These are phyloP conservation scores for Aspergillus bertholletiae DNA, from an alignment of 495 filamentous ascomycete species.

Conservation along the genomic window DNA sequence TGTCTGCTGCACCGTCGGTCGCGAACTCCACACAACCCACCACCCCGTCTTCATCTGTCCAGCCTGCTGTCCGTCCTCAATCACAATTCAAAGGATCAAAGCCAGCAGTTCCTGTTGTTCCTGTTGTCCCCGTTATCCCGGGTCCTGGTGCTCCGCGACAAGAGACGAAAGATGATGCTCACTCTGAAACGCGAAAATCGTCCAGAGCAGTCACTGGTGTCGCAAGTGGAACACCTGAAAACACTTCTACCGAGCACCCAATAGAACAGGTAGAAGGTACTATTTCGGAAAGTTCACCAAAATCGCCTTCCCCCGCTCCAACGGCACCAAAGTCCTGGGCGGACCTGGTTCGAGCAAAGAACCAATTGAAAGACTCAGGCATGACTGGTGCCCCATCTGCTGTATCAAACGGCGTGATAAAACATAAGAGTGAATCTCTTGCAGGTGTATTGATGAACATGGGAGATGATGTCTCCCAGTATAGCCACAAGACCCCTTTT, in stretches of 20 bases:
- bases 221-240: conserved; percentile 4
- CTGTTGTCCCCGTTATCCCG: conserved; percentile 64
- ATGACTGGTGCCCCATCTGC: conserved; percentile 19
- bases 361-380: conserved; percentile 23
- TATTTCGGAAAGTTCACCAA: conserved; percentile 13
- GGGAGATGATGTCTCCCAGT: conserved; percentile 54
- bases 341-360: conserved; percentile 61
- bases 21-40: conserved; percentile 65
- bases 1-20: conserved; percentile 65
- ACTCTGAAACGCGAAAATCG: conserved; percentile 36
- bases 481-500: conserved; percentile 67
- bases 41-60: conserved; percentile 58
- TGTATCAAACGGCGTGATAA: conserved; percentile 43
- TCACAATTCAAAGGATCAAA: conserved; percentile 41
- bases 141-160: conserved; percentile 38
- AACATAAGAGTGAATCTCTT: conserved; percentile 59
- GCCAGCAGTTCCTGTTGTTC: conserved; percentile 56
- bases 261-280: neutral
- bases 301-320: conserved; percentile 39
- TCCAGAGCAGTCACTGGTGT: conserved; percentile 17
- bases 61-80: conserved; percentile 30
- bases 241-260: neutral
- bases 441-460: conserved; percentile 69
- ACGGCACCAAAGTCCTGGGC: conserved; percentile 71
- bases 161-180: conserved; percentile 38